These are phyloP conservation scores for Davidsoniella eucalypti DNA, from an alignment of 2,329 filamentous ascomycete species.

Conservation along the genomic window DNA sequence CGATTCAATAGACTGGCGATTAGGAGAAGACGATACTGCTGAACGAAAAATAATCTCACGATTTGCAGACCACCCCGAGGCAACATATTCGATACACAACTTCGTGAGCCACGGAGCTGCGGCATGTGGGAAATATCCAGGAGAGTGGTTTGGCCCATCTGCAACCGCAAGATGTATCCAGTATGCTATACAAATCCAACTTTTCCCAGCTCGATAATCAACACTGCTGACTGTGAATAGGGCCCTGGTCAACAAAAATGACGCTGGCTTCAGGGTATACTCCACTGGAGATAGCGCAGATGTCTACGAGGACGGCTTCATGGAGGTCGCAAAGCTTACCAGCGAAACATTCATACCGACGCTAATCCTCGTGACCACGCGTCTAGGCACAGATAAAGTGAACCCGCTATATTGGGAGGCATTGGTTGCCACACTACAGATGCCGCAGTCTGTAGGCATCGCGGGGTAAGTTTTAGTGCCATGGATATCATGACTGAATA, in stretches of 20 bases:
- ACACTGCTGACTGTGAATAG: constrained; percentile 27
- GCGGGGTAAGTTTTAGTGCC: constrained; percentile 50
- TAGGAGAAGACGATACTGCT: constrained; percentile 36
- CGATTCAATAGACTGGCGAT: constrained; percentile 49
- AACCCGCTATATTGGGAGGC: constrained; percentile 92
- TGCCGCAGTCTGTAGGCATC: constrained; percentile 87
- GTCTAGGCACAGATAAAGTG: constrained; percentile 84
- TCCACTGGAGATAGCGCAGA: constrained; percentile 80
- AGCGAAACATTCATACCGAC: constrained; percentile 61
- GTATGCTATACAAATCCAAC: constrained; percentile 34
- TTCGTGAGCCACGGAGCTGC: constrained; percentile 80
- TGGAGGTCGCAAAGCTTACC: constrained; percentile 55
- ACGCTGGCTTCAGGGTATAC: constrained; percentile 60
- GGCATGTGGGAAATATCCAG: constrained; percentile 83
- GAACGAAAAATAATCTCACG: constrained; percentile 59
- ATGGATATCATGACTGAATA: not conserved
- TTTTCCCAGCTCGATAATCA: not conserved
- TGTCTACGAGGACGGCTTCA: constrained; percentile 81
- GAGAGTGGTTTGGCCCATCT: constrained; percentile 98
- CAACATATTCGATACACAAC: constrained; percentile 86
- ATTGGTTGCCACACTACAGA: constrained; percentile 68
- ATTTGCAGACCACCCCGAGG: constrained; percentile 73
- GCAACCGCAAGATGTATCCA: constrained; percentile 88
- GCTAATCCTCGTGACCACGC: constrained; percentile 72
- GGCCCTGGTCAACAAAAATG: constrained; percentile 53